These are phyloP conservation scores for Passalora sequoiae DNA, from an alignment of 2,329 filamentous ascomycete genomes.

Conservation along the genomic window DNA sequence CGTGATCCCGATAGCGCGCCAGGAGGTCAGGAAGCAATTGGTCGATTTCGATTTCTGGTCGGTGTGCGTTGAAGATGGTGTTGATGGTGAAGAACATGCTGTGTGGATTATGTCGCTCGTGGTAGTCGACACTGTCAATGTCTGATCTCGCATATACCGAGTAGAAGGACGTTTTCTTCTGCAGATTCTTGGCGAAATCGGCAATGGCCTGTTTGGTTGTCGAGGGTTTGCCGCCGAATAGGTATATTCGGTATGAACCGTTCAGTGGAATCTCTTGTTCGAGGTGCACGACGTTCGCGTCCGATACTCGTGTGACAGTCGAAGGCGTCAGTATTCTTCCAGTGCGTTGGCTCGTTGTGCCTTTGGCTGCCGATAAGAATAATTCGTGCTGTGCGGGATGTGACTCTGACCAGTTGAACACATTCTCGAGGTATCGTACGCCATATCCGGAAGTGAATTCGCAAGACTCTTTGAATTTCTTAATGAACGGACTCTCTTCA, in stretches of 20 bases:
- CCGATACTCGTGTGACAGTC: constrained; percentile 78
- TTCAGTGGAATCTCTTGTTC: constrained; percentile 88
- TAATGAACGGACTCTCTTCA: constrained; percentile 74
- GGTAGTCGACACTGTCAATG: constrained; percentile 59
- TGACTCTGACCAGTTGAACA: constrained; percentile 72
- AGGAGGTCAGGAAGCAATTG: constrained; percentile 65
- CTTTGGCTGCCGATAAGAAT: constrained; percentile 55
- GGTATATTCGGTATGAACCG: constrained; percentile 77
- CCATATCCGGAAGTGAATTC: constrained; percentile 92
- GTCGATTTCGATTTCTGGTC: constrained; percentile 66
- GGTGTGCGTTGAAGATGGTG: constrained; percentile 64
- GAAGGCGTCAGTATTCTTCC: constrained; percentile 73
- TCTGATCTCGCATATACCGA: constrained; percentile 59
- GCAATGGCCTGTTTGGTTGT: constrained; percentile 58
- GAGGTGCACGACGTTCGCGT: constrained; percentile 83
- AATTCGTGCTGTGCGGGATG: constrained; percentile 67
- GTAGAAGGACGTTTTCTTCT: constrained; percentile 67
- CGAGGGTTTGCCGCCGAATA: constrained; percentile 69
- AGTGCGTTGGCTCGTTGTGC: constrained; percentile 59
- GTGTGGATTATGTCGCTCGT: constrained; percentile 81
- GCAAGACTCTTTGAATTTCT: constrained; percentile 84
- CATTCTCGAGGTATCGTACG: constrained; percentile 76
- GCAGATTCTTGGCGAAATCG: constrained; percentile 64
- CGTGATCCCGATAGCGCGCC: constrained; percentile 69
- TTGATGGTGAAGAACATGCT: constrained; percentile 75